A percentile compares a stretch with the other conserved stretches of the same genome.
phyloP scores from a whole-genome alignment of 1,139 yeast genomes.

The Pichia sp. region DNA sequence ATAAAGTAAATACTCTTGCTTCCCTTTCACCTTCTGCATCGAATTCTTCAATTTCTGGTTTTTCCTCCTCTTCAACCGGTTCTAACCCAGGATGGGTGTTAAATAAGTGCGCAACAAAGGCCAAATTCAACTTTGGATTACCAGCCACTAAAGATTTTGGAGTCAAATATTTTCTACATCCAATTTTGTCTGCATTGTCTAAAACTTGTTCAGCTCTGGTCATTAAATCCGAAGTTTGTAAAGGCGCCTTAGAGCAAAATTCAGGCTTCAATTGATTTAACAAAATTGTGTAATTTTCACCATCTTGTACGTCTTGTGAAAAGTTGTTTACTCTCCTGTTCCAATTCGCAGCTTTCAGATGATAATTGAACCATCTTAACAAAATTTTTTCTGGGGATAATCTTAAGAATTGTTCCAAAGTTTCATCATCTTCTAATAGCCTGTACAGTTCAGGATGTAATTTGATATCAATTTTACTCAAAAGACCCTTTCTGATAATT shows the following conservation, averaged over 20 bases:
- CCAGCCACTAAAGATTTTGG: conserved; percentile 92
- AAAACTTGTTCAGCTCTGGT: conserved; percentile 84
- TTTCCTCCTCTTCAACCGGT: conserved; percentile 88
- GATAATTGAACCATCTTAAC: conserved; percentile 96
- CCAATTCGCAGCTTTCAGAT: conserved; percentile 90
- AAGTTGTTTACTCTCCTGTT: conserved; percentile 79
- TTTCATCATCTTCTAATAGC: conserved; percentile 90
- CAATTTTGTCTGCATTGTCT: conserved; percentile 80
- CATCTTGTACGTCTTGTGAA: conserved; percentile 83
- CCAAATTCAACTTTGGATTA: conserved; percentile 91
- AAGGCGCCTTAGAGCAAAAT: conserved; percentile 71
- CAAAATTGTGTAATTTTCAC: conserved; percentile 88
- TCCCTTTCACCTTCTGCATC: conserved; percentile 99
- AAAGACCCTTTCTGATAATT: conserved; percentile 89
- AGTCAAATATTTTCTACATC: conserved; percentile 89
- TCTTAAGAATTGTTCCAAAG: conserved; percentile 90
- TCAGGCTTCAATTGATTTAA: conserved; percentile 85
- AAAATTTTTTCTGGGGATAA: conserved; percentile 96
- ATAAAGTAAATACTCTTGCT: conserved; percentile 94
- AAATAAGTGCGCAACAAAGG: conserved; percentile 94
- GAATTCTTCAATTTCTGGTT: conserved; percentile 84
- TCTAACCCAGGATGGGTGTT: conserved; percentile 96
- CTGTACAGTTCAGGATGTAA: conserved; percentile 95
- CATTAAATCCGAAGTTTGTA: conserved; percentile 63
- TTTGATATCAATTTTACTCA: conserved; percentile 91